Evolutionary conservation across 495 filamentous ascomycete species (phyloP), one percentile per base, ranked within the genome.

Genomic region (Tuber melanosporum): DNA sequence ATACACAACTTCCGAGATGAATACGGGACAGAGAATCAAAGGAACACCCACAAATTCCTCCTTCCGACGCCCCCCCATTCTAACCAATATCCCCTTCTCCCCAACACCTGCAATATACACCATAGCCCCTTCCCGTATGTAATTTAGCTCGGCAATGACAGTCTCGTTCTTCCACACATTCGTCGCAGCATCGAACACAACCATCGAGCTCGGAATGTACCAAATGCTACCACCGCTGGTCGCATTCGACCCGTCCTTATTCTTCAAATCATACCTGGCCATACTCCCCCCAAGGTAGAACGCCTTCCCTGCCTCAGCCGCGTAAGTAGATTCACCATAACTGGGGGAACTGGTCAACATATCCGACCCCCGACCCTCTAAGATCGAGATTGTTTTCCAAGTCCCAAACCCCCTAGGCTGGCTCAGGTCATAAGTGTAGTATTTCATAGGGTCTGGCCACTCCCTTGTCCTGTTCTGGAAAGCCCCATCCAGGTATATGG

Each of bases 71-170:
- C 86, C 85, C 15, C 86, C 86, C 62, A 87, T 80, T 44, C 83
- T 75, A 44, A 87, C 79, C 62, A 87, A 44, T 44, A 83, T 77
- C 9, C 86, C 86, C 41, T 84, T 83, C 20, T 74, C 5, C n/a
- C 85, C 32, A 32, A 32, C 32, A 32, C 32, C 32, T 32, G 32
- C 32, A 32, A 32, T 32, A 32, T 32, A 86, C 36, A 78, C 70
- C 81, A 86, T 80, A 15, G 8, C 52, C 52, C 52, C 52, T 8
- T 62, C 52, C 52, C n/a, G n/a, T n/a, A 62, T 12, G 3, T 32
- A 10, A 62, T 14, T 62, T n/a, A 62, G 32, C 52, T 12, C 52
- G 9, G 22, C 19, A 22, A 0, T 5, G 8, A n/a, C 10, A 32
- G 52, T 62, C 8, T 62, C 52, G 32, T 62, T 62, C n/a, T 62